These are phyloP conservation scores for Nannizziopsis arthrosporioides DNA, from an alignment of 2,329 filamentous ascomycete genomes.

Conservation along the genomic window DNA sequence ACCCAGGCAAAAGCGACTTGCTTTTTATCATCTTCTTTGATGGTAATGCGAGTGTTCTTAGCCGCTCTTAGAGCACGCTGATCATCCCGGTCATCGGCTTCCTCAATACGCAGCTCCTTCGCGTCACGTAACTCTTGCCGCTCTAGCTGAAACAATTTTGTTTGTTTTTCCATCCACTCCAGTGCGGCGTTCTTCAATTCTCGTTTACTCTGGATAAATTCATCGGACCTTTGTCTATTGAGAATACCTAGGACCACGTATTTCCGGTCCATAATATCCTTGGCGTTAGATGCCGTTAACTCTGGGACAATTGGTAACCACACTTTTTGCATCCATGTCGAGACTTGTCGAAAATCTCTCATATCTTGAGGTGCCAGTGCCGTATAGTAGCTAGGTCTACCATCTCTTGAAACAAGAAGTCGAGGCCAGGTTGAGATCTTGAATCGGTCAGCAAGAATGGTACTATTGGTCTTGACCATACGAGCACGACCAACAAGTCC, in stretches of 20 bases:
- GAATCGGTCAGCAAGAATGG: constrained; percentile 64
- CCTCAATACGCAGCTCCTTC: constrained; percentile 90
- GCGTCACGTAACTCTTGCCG: constrained; percentile 84
- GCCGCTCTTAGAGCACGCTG: constrained; percentile 74
- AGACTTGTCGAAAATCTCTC: constrained; percentile 68
- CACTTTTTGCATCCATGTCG: constrained; percentile 89
- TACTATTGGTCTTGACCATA: constrained; percentile 80
- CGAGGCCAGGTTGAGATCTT: constrained; percentile 98
- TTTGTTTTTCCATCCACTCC: constrained; percentile 97
- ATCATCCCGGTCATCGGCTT: constrained; percentile 86
- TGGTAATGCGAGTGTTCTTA: constrained; percentile 83
- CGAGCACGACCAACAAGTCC: constrained; percentile 84
- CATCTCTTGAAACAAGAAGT: constrained; percentile 76
- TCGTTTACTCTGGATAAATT: constrained; percentile 64
- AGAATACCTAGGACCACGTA: constrained; percentile 88
- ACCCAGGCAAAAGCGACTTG: constrained; percentile 96
- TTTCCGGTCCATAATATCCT: constrained; percentile 89
- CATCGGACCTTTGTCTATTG: constrained; percentile 64
- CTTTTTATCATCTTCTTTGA: constrained; percentile 75
- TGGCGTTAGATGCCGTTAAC: constrained; percentile 77
- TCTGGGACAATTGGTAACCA: constrained; percentile 96
- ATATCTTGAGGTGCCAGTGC: constrained; percentile 81
- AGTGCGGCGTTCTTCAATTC: constrained; percentile 93
- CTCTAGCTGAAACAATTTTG: constrained; percentile 81
- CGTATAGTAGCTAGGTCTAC: constrained; percentile 79